Evolutionary conservation across 495 filamentous ascomycete genomes (phyloP).

Genomic region (Podospora fimiseda): DNA sequence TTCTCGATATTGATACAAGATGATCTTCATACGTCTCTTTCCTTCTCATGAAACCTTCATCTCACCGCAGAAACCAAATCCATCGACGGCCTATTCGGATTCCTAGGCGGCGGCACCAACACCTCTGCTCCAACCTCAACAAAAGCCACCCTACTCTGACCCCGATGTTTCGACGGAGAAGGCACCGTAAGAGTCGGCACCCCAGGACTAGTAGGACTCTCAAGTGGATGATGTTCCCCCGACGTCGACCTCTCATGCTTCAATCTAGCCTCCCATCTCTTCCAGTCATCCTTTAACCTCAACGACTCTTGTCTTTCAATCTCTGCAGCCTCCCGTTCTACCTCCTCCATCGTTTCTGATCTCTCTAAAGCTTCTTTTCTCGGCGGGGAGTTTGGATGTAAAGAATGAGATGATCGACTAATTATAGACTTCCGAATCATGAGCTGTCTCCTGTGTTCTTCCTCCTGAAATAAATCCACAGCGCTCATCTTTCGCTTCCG

Average conservation of each 20-base stretch:
- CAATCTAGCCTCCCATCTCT: constrained; percentile 24
- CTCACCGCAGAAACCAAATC: neutral
- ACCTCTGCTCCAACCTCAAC: neutral
- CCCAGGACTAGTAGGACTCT: neutral
- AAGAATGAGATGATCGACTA: constrained; percentile 25
- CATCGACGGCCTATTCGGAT: neutral
- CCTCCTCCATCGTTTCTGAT: constrained; percentile 2
- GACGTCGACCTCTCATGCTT: constrained; percentile 23
- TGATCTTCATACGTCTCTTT: too few species aligned
- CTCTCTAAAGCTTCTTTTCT: neutral
- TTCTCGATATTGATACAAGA: too few species aligned
- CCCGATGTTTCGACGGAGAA: constrained; percentile 20
- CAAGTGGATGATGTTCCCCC: constrained; percentile 22
- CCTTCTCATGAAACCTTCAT: neutral
- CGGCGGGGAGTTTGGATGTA: neutral
- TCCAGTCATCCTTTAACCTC: constrained; percentile 26
- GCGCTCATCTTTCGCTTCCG: constrained; percentile 23
- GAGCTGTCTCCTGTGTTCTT: constrained; percentile 33
- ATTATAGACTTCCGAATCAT: constrained; percentile 46
- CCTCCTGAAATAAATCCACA: constrained; percentile 20
- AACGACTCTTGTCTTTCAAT: constrained; percentile 15
- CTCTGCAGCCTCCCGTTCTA: constrained; percentile 10
- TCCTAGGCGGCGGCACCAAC: neutral
- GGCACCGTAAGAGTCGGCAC: constrained; percentile 25
- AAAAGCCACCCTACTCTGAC: constrained; percentile 17